These are phyloP conservation scores for Hordeum vulgare DNA, from an alignment of 176 grass and related monocot species.

Conservation along the genomic window MorexV3_pseudomolecules_assembly NC_058524.1:456182376-456182875, in stretches of 20 bases:
- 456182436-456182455: too few relatives aligned
- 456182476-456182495: too few relatives aligned
- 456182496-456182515: too few relatives aligned
- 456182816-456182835: conserved; percentile 84
- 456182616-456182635: conserved; percentile 53
- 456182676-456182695: neutral
- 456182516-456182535: too few relatives aligned
- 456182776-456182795: conserved; percentile 66
- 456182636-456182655: conserved; percentile 51
- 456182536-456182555: too few relatives aligned
- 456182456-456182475: too few relatives aligned
- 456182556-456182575: too few relatives aligned
- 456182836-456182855: conserved; percentile 53
- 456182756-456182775: conserved; percentile 71
- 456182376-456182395: too few relatives aligned
- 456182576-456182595: conserved; percentile 68
- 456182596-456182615: conserved; percentile 78
- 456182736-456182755: conserved; percentile 59
- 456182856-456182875: too few relatives aligned
- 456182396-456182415: too few relatives aligned
- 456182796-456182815: conserved; percentile 76
- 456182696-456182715: neutral
- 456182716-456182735: conserved; percentile 3
- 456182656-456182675: too few relatives aligned
- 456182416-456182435: too few relatives aligned